Conservation (phyloP, 345 rosid species). For the Ailanthus altissimus region DNA sequence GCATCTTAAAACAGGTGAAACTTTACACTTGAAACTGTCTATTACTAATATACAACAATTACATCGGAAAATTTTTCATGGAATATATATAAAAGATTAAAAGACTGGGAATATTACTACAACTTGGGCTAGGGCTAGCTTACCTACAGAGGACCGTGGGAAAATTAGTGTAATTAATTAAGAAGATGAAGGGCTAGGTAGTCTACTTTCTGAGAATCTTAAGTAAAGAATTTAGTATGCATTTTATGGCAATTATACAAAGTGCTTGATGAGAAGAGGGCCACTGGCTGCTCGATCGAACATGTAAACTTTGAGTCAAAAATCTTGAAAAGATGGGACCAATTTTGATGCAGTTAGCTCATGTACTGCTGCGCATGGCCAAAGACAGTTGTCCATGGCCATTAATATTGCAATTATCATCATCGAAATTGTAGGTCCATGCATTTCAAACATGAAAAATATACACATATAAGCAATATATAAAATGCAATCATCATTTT, state of each 20-base stretch:
- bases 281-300: not conserved
- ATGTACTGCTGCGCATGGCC: not conserved
- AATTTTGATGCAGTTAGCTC: not conserved
- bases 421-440: too few species aligned
- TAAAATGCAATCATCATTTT: slow-evolving; percentile 4
- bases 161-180: not conserved
- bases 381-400: not conserved
- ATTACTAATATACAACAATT: too few species aligned
- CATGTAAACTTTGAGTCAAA: not conserved
- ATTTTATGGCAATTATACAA: not conserved
- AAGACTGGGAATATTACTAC: not conserved
- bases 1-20: too few species aligned
- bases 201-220: not conserved
- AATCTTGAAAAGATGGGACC: not conserved
- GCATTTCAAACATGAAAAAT: not conserved
- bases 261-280: not conserved
- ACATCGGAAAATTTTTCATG: too few species aligned
- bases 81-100: too few species aligned
- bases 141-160: not conserved
- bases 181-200: not conserved
- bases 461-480: not conserved
- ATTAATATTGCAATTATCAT: too few species aligned
- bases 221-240: not conserved
- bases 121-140: too few species aligned
- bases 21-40: too few species aligned